phyloP scores from a whole-genome alignment of 148 eudicot genomes.

The Arbutus unedo region DNA sequence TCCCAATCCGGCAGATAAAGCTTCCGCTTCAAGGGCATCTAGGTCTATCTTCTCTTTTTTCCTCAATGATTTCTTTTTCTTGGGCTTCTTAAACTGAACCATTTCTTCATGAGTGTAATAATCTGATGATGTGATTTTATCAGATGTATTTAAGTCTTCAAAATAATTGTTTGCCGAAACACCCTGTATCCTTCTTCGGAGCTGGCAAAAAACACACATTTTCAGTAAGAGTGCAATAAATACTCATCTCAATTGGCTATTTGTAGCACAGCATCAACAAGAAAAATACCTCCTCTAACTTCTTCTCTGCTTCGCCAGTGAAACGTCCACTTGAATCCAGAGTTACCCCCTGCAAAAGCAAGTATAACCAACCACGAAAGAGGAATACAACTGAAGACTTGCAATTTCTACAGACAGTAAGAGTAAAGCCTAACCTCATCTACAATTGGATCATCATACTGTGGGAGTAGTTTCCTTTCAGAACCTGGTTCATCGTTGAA shows the following conservation, averaged over 20 bases:
- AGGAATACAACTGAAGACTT: neutral
- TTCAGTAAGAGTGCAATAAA: neutral
- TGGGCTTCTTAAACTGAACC: constrained; percentile 87
- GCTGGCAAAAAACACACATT: constrained; percentile 39
- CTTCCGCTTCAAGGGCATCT: constrained; percentile 96
- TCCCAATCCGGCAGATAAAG: constrained; percentile 78
- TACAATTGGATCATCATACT: constrained; percentile 81
- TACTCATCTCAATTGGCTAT: neutral
- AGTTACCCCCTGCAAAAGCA: constrained; percentile 59
- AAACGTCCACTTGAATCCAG: constrained; percentile 87
- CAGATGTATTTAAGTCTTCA: constrained; percentile 65
- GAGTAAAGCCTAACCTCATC: constrained; percentile 53
- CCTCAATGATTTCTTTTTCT: constrained; percentile 92
- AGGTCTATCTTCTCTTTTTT: constrained; percentile 88
- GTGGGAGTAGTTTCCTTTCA: constrained; percentile 86
- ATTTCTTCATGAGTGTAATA: constrained; percentile 88
- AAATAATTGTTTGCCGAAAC: constrained; percentile 39
- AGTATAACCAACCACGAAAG: constrained; percentile 2
- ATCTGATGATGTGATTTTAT: constrained; percentile 62
- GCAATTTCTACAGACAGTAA: neutral
- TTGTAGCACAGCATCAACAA: neutral
- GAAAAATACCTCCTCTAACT: constrained; percentile 76
- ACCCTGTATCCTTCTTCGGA: constrained; percentile 76
- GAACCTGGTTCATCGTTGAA: constrained; percentile 67
- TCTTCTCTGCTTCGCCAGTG: constrained; percentile 78